Evolutionary conservation across 352 stramenopile genomes (phyloP).

Genomic region (Phytophthora cryptogea): DNA sequence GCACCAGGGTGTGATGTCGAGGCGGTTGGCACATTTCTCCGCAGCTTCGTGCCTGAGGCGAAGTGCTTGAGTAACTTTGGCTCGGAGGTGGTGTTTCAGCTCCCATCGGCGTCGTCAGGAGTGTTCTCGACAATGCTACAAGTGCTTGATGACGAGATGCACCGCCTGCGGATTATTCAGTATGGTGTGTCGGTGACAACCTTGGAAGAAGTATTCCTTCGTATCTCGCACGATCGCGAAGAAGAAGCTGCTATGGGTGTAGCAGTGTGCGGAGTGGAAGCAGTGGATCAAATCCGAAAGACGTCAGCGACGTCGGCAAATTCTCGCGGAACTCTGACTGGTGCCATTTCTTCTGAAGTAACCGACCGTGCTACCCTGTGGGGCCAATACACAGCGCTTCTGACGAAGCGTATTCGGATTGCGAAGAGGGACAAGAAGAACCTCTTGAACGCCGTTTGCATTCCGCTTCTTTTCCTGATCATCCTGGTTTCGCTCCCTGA

Average conservation of each 20-base stretch:
- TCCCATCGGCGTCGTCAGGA: slow-evolving; percentile 82
- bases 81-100: slow-evolving; percentile 95
- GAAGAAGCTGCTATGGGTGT: slow-evolving; percentile 27
- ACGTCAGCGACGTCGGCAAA: slow-evolving; percentile 44
- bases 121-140: slow-evolving; percentile 94
- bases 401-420: slow-evolving; percentile 68
- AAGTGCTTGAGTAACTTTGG: slow-evolving; percentile 92
- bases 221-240: slow-evolving; percentile 59
- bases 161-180: slow-evolving; percentile 64
- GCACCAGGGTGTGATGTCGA: slow-evolving; percentile 39
- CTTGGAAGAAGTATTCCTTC: slow-evolving; percentile 98
- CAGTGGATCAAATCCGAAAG: slow-evolving; percentile 39
- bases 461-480: slow-evolving; percentile 65
- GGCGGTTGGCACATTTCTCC: slow-evolving; percentile 41
- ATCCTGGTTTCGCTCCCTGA: slow-evolving; percentile 55
- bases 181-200: slow-evolving; percentile 99
- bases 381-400: slow-evolving; percentile 50
- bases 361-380: slow-evolving; percentile 36
- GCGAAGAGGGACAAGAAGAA: slow-evolving; percentile 69
- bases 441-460: slow-evolving; percentile 55
- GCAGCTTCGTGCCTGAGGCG: slow-evolving; percentile 64
- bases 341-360: slow-evolving; percentile 24
- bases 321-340: slow-evolving; percentile 27
- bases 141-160: slow-evolving; percentile 62
- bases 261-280: slow-evolving; percentile 23